Percentiles rank a stretch among this genome's conserved stretches.
Conservation (phyloP, 257 asterid genomes). For the Lithospermum erythrorhizon region DNA sequence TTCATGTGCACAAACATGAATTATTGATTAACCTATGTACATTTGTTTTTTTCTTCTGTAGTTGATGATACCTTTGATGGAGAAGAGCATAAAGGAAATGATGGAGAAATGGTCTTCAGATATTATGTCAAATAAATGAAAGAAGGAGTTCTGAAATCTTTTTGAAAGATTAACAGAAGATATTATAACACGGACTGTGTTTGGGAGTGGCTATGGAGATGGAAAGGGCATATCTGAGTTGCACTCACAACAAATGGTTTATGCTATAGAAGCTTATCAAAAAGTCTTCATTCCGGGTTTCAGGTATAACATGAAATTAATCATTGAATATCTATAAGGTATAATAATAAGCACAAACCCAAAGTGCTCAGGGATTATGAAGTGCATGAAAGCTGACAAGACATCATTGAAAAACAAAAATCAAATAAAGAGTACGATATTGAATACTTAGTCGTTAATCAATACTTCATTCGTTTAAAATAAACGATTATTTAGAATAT, state of each 20-base stretch:
- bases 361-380: no score
- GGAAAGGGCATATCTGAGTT: constrained; percentile 20
- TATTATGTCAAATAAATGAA: constrained; percentile 40
- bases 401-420: no score
- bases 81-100: constrained; percentile 45
- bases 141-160: constrained; percentile 64
- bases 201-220: no score
- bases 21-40: not conserved
- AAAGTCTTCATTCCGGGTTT: constrained; percentile 66
- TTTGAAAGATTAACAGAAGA: constrained; percentile 54
- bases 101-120: constrained; percentile 37
- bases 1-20: no score
- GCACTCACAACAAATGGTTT: constrained; percentile 74
- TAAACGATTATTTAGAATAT: no score
- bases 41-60: constrained; percentile 4
- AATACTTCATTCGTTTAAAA: no score
- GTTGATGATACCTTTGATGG: constrained; percentile 80
- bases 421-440: no score
- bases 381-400: no score
- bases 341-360: no score
- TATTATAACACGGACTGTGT: constrained; percentile 2
- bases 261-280: constrained; percentile 74
- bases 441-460: no score
- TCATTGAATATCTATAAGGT: no score
- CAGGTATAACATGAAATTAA: constrained; percentile 24